These are phyloP conservation scores for Cymbidium sinense DNA, from an alignment of 106 monocot genomes.

Conservation along the genomic window DNA sequence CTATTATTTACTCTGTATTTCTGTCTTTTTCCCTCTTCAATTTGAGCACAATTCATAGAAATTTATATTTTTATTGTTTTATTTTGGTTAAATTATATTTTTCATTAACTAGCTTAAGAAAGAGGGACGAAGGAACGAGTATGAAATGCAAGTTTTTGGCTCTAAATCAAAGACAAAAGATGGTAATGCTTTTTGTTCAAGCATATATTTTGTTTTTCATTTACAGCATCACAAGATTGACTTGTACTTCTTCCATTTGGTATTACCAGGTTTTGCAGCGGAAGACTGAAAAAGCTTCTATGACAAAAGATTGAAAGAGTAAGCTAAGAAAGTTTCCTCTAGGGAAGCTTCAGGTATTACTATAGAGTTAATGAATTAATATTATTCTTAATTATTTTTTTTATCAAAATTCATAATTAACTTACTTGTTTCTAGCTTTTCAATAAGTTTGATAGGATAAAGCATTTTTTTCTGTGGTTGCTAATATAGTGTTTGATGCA, in stretches of 20 bases:
- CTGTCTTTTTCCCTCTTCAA: too few relatives aligned
- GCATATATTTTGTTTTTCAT: neutral
- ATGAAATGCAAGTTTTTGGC: conserved; percentile 98
- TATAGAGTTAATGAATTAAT: neutral
- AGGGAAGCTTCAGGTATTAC: conserved; percentile 50
- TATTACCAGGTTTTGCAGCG: conserved; percentile 75
- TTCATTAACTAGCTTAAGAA: conserved; percentile 75
- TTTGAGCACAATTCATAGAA: too few relatives aligned
- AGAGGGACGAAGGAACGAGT: conserved; percentile 88
- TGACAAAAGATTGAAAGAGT: conserved; percentile 88
- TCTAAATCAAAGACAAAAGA: conserved; percentile 92
- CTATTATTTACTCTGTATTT: too few relatives aligned
- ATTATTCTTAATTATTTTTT: neutral
- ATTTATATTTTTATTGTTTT: too few relatives aligned
- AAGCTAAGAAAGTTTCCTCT: conserved; percentile 61
- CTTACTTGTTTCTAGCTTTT: neutral
- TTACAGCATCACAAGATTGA: neutral
- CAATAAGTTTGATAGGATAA: neutral
- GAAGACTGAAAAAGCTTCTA: conserved; percentile 90
- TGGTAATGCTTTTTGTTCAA: conserved; percentile 35
- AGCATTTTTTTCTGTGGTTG: neutral
- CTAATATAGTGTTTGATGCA: conserved; percentile 9
- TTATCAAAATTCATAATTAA: neutral
- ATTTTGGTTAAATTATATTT: neutral
- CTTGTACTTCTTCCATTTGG: neutral